Evolutionary conservation across 805 yeast species (phyloP), one percentile per base, ranked within the genome.

Genomic region (Monosporozyma solicola): DNA sequence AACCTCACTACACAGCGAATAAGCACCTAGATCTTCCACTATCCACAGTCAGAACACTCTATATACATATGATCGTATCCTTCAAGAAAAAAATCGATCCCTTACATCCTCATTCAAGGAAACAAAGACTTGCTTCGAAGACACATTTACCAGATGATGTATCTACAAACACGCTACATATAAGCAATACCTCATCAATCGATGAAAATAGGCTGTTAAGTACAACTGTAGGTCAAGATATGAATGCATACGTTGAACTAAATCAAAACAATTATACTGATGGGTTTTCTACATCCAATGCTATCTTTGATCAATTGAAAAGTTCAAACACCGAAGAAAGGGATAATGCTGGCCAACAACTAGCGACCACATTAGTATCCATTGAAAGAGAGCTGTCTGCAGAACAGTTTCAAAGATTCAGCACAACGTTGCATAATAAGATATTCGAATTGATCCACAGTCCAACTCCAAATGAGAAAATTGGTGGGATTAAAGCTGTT

Each of bases 401-500:
- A 1, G 97, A 90, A 65, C 92, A 86, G 61, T 81, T 88, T 60
- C 80, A 87, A 56, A 72, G 90, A 39, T 87, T 86, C 68, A 87
- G 85, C 67, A 88, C 86, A 65, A 91, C 85, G 54, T 84, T 92
- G 57, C 90, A 92, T 72, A 86, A 87, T 62, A 82, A 85, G 57
- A 87, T 94, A 20, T 90, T 89, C 66, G 96, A 87, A 63, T 75
- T 90, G 51, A 81, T 89, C 49, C 89, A 88, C 60, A 82, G 91
- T 4, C 76, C 82, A 8, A 92, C 86, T 58, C 70, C 83, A 6
- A 68, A 76, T 31, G 90, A 86, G 57, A 83, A 87, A 57, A 75
- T 91, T 39, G 98, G 97, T 20, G 98, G 97, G 45, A 84, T 92
- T 33, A 79, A 89, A 24, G 97, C 97, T 11, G 85, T 92, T 53